These are phyloP conservation scores for Chalciporus sp. DNA, from an alignment of 1,284 basidiomycete genomes.

Conservation along the genomic window DNA sequence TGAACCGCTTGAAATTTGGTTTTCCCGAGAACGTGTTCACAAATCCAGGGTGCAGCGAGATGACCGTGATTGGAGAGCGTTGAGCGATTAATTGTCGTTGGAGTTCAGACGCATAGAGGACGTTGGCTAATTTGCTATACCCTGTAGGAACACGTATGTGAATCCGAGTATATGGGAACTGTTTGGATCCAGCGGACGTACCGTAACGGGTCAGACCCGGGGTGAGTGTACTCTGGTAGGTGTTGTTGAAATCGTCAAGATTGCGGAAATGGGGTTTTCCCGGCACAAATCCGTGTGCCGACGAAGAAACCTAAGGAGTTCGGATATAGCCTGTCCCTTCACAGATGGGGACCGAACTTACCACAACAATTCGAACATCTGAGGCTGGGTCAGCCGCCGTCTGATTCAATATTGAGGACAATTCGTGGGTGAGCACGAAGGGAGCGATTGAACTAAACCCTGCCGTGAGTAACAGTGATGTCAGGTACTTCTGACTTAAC, in stretches of 20 bases:
- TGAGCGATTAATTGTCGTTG: constrained; percentile 38
- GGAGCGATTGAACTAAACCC: constrained; percentile 46
- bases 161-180: too few relatives aligned
- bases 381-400: constrained; percentile 45
- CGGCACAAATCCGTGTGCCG: constrained; percentile 21
- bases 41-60: constrained; percentile 40
- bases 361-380: constrained; percentile 55
- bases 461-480: not conserved
- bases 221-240: constrained; percentile 30
- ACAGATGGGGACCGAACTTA: constrained; percentile 27
- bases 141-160: constrained; percentile 20
- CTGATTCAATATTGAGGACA: constrained; percentile 49
- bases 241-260: constrained; percentile 43
- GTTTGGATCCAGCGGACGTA: too few relatives aligned
- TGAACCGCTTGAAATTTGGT: constrained; percentile 19
- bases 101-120: constrained; percentile 42
- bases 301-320: constrained; percentile 24
- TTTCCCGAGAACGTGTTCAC: constrained; percentile 45
- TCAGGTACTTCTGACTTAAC: constrained; percentile 44
- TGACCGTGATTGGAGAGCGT: constrained; percentile 34
- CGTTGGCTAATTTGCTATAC: constrained; percentile 43
- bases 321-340: too few relatives aligned
- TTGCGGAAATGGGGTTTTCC: constrained; percentile 35
- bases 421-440: constrained; percentile 47
- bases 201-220: constrained; percentile 40